Base-by-base conservation (phyloP, 768 basidiomycete genomes). In the Sporobolomyces roseus region DNA sequence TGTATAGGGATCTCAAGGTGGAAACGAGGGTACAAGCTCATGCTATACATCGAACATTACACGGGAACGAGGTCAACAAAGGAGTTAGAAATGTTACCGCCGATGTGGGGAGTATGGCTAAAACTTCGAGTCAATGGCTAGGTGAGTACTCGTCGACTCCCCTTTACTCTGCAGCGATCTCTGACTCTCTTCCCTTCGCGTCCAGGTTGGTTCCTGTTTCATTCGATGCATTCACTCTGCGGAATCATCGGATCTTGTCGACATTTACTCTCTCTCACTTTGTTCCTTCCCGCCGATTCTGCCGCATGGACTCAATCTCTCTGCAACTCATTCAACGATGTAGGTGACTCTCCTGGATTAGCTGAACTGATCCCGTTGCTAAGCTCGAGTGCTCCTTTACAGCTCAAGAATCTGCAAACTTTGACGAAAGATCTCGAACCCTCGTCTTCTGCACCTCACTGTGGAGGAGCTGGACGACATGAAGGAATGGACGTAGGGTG, bases 181-280 rank as follows among this genome's bases (percentile, higher is more conserved):
- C 48, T n/a, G 12, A 5, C 2, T 36, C 16, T 32, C n/a, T 14
- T 5, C 33, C 10, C 33, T 29, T 2, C 41, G 6, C 60, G 21
- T 8, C 19, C 61, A 72, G 71, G 71, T 12, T 72, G 71, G 71
- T 72, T 72, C 64, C 45, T 68, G 36, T 72, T 72, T 41, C 71
- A 72, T 66, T 72, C 71, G 64, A 65, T 72, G 63, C 71, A 72
- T 64, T 68, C 67, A 4, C 48, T 72, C n/a, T 72, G 71, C 56
- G 71, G 71, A 52, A 72, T 72, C 56, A 68, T 72, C 29, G 67
- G 71, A 4, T 65, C 67, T 27, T 72, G 71, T 48, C 63, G 71
- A 5, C 29, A 52, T 13, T 61, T 72, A 43, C 51, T 68, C 30
- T 36, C 35, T 6, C 36, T 72, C 38, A 68, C 71, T 8, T 50